Conservation (phyloP, 495 filamentous ascomycete species). For the Daldinia vernicosa region DNA sequence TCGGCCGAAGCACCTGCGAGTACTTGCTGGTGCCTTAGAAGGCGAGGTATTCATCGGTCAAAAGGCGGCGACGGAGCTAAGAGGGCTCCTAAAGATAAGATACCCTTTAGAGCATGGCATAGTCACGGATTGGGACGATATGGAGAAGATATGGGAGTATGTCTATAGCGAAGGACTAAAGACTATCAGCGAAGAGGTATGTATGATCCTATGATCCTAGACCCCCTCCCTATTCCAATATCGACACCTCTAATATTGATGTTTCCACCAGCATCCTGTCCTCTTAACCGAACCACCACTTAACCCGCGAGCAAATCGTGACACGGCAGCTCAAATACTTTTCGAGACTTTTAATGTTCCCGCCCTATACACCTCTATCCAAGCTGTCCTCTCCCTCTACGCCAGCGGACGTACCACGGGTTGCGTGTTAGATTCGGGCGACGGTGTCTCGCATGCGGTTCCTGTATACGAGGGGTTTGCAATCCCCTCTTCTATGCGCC, state of each 20-base stretch:
- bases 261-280: slow-evolving; percentile 77
- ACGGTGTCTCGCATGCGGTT: slow-evolving; percentile 97
- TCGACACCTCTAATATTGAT: slow-evolving; percentile 2
- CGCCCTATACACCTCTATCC: slow-evolving; percentile 94
- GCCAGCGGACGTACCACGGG: slow-evolving; percentile 96
- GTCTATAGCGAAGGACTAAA: slow-evolving; percentile 76
- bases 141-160: slow-evolving; percentile 97
- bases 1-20: slow-evolving; percentile 94
- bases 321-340: slow-evolving; percentile 95
- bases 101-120: slow-evolving; percentile 98
- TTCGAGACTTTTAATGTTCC: slow-evolving; percentile 99
- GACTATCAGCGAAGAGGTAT: slow-evolving; percentile 92
- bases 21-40: slow-evolving; percentile 93
- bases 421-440: slow-evolving; percentile 93
- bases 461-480: slow-evolving; percentile 98
- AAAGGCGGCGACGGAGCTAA: slow-evolving; percentile 85
- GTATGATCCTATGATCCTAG: slow-evolving; percentile 19
- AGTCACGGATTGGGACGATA: slow-evolving; percentile 99
- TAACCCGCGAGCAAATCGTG: slow-evolving; percentile 94
- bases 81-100: slow-evolving; percentile 91
- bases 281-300: slow-evolving; percentile 96
- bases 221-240: slow-evolving; percentile 8
- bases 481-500: slow-evolving; percentile 89
- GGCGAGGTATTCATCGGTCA: slow-evolving; percentile 97
- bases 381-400: slow-evolving; percentile 96